These are phyloP conservation scores for Clavariopsis aquatica DNA, from an alignment of 495 filamentous ascomycete species.

Conservation along the genomic window DNA sequence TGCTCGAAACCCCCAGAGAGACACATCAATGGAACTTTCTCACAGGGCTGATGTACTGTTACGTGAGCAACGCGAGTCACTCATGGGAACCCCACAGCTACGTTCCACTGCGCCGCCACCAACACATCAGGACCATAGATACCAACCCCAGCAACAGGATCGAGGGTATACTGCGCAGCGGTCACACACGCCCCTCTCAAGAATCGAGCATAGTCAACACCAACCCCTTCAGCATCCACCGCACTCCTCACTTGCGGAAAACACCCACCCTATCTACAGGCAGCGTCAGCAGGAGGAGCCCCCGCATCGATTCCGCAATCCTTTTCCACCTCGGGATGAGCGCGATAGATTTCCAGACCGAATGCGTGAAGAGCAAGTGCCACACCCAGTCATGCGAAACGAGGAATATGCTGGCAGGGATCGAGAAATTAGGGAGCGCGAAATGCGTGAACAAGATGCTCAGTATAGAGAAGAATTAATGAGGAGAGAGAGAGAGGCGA, in stretches of 20 bases:
- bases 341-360: conserved; percentile 27
- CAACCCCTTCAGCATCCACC: conserved; percentile 19
- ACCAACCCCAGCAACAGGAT: conserved; percentile 20
- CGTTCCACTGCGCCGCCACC: conserved; percentile 8
- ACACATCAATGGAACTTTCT: conserved; percentile 23
- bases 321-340: conserved; percentile 10
- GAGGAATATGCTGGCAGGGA: conserved; percentile 15
- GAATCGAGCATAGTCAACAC: conserved; percentile 19
- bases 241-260: conserved; percentile 19
- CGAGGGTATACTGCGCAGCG: conserved; percentile 10
- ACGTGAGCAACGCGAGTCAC: conserved; percentile 18
- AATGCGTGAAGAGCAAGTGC: conserved; percentile 33
- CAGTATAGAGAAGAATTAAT: conserved; percentile 17
- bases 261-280: background rate
- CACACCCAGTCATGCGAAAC: conserved; percentile 12
- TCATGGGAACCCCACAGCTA: conserved; percentile 9
- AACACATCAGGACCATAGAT: conserved; percentile 14
- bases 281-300: conserved; percentile 23
- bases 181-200: conserved; percentile 30
- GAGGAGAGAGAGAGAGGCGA: conserved; percentile 13
- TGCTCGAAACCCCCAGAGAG: conserved; percentile 25
- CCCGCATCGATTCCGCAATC: conserved; percentile 15
- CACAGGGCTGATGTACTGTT: conserved; percentile 13
- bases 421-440: conserved; percentile 6
- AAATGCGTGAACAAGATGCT: conserved; percentile 16